Evolutionary conservation across 1,139 yeast genomes (phyloP).

Genomic region (Debaryomyces udenii): DNA sequence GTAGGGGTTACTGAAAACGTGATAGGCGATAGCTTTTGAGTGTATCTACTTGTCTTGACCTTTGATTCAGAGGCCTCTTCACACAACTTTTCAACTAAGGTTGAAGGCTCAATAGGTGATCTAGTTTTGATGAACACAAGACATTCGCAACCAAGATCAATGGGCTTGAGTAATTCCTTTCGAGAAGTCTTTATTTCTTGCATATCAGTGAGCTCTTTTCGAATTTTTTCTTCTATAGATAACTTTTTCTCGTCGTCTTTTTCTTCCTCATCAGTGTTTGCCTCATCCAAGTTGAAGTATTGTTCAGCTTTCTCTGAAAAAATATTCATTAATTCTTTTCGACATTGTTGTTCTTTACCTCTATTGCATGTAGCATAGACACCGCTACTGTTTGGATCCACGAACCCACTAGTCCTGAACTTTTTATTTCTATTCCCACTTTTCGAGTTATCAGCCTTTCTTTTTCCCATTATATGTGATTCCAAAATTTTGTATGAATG

Average conservation of each 20-base stretch:
- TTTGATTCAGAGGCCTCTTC: conserved; percentile 55
- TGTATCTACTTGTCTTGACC: conserved; percentile 64
- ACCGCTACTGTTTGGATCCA: conserved; percentile 84
- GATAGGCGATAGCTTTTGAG: conserved; percentile 82
- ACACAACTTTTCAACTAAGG: conserved; percentile 65
- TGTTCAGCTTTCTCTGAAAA: conserved; percentile 59
- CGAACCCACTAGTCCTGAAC: conserved; percentile 51
- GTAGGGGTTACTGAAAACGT: conserved; percentile 75
- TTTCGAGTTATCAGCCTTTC: conserved; percentile 22
- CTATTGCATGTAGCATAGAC: conserved; percentile 84
- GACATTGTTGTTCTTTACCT: conserved; percentile 74
- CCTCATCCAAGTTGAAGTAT: conserved; percentile 45
- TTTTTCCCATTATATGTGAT: conserved; percentile 24
- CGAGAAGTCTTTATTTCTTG: conserved; percentile 44
- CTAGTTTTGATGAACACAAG: conserved; percentile 79
- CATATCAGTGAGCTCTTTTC: conserved; percentile 65
- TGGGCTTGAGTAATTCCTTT: conserved; percentile 57
- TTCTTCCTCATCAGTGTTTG: conserved; percentile 30
- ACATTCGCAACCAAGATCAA: conserved; percentile 83
- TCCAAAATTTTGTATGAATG: no score
- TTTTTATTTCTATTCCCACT: conserved; percentile 32
- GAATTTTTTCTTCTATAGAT: conserved; percentile 75
- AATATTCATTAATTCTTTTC: conserved; percentile 67
- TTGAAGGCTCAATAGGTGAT: conserved; percentile 76
- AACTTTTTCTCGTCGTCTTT: conserved; percentile 38